Evolutionary conservation across 768 basidiomycete species (phyloP).

Genomic region (Boletus speciosus): DNA sequence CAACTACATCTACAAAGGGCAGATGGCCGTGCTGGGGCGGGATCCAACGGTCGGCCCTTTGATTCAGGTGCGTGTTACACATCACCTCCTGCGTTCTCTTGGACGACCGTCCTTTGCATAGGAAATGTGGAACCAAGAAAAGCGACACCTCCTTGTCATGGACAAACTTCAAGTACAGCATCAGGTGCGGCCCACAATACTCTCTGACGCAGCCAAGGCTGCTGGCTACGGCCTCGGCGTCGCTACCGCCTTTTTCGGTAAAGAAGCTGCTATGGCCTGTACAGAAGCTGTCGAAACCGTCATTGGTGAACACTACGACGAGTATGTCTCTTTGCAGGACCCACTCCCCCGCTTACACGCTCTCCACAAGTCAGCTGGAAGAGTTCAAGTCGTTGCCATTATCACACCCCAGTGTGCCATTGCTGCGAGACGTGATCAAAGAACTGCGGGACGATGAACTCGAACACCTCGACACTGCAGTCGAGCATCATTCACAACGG

Average conservation of each 20-base stretch:
- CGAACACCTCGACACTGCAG: slow-evolving; percentile 89
- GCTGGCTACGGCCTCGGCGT: slow-evolving; percentile 87
- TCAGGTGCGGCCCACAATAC: slow-evolving; percentile 73
- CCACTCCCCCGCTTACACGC: slow-evolving; percentile 2
- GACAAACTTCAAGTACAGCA: slow-evolving; percentile 83
- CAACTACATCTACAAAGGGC: slow-evolving; percentile 93
- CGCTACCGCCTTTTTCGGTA: slow-evolving; percentile 81
- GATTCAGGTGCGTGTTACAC: slow-evolving; percentile 59
- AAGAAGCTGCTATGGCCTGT: slow-evolving; percentile 96
- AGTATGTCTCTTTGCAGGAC: slow-evolving; percentile 53
- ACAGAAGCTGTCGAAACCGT: slow-evolving; percentile 98
- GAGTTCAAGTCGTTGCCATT: slow-evolving; percentile 61
- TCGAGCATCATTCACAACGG: slow-evolving; percentile 81
- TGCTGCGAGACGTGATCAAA: slow-evolving; percentile 66
- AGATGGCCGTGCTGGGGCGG: slow-evolving; percentile 66
- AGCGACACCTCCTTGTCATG: slow-evolving; percentile 86
- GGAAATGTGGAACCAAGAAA: slow-evolving; percentile 98
- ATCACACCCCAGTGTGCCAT: slow-evolving; percentile 73
- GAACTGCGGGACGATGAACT: slow-evolving; percentile 95
- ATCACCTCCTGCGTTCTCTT: not conserved
- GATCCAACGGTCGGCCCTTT: slow-evolving; percentile 56
- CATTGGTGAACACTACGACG: slow-evolving; percentile 97
- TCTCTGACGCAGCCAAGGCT: slow-evolving; percentile 81
- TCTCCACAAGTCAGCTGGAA: slow-evolving; percentile 65
- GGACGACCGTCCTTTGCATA: slow-evolving; percentile 30